These are phyloP conservation scores for Yamadazyma buinensis DNA, from an alignment of 1,139 yeast species.

Conservation along the genomic window DNA sequence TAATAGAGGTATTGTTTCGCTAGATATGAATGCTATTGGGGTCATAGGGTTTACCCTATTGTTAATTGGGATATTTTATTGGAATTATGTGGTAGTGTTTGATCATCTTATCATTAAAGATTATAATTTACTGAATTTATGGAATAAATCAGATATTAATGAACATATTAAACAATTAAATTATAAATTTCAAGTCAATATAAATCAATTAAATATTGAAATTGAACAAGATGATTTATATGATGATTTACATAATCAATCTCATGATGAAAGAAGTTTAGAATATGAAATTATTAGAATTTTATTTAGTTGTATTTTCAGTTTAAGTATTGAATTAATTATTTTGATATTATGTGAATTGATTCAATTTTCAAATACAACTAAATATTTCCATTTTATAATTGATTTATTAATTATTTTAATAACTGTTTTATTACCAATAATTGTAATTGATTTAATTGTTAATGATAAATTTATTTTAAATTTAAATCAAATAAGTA, in stretches of 20 bases:
- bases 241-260: neutral
- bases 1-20: too few species aligned
- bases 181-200: conserved; percentile 3
- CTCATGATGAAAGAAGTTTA: neutral
- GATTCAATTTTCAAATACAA: conserved; percentile 18
- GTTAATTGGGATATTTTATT: conserved; percentile 3
- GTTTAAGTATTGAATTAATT: conserved; percentile 32
- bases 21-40: conserved; percentile 3
- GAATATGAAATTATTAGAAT: neutral
- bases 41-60: conserved; percentile 6
- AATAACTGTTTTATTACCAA: conserved; percentile 32
- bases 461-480: conserved; percentile 15
- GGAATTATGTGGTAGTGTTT: conserved; percentile 8
- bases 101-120: conserved; percentile 8
- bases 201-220: conserved; percentile 3
- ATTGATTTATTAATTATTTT: conserved; percentile 31
- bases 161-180: conserved; percentile 8
- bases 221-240: conserved; percentile 1
- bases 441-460: conserved; percentile 27
- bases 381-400: conserved; percentile 26
- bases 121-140: conserved; percentile 7
- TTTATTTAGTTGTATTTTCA: conserved; percentile 26
- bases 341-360: conserved; percentile 39
- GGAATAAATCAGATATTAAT: conserved; percentile 10
- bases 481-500: neutral